Evolutionary conservation across 148 eudicot genomes (phyloP), one percentile per base, ranked within the genome.

Genomic region (Rhododendron williamsianum): DNA sequence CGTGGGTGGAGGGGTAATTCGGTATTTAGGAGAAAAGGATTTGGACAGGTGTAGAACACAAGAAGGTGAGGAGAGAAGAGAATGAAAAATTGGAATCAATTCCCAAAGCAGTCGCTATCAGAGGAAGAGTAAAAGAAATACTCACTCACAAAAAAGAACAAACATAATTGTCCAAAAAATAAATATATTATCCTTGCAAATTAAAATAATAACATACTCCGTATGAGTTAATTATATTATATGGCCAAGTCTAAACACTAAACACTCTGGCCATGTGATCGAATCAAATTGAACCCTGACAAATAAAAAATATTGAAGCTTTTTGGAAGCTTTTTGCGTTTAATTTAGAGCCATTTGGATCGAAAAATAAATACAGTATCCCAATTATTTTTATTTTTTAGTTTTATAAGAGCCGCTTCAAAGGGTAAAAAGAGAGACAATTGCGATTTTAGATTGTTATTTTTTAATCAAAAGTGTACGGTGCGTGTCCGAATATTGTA

Each of bases 81-180:
- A 16, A 84, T 36, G 78, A 80, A 84, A 84, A n/a, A 78, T 81
- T 51, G 84, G 82, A 87, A 87, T 84, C 65, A 21, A 27, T 85
- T 84, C 87, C 85, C 81, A 81, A 86, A 76, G 54, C 81, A 58
- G 81, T 89, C 87, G 30, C 71, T 30, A 27, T 89, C 89, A 3
- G 49, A 36, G 16, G 43, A 35, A 35, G 41, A 15, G 77, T 73
- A 15, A 73, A 73, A 35, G 77, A 36, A 69, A 69, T 25, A 9
- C 73, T 27, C 73, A 65, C 72, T 9, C 72, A n/a, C 10, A 13
- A 67, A 69, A 69, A 69, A 30, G 69, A 23, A 23, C 3, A 23
- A 8, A 63, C 27, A 23, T 23, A 54, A 54, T 23, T 63, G 27
- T 8, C 69, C 23, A 63, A 21, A 21, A 63, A 11, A 21, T 63